Evolutionary conservation across 1,139 yeast genomes (phyloP).

Genomic region (Barnettozyma hawaiiensis): DNA sequence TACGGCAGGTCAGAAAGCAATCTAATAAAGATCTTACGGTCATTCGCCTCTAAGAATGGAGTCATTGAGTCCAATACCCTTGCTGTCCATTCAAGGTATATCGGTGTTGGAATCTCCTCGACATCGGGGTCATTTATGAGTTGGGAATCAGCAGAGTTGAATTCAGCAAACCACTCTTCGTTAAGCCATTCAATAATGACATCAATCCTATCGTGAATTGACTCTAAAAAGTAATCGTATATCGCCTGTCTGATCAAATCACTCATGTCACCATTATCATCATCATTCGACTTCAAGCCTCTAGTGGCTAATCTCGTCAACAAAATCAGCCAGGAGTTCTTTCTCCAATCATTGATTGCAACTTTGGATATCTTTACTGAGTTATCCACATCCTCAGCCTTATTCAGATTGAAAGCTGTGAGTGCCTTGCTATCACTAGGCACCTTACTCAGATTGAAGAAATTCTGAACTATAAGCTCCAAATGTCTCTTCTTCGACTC

Average conservation of each 20-base stretch:
- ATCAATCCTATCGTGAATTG: constrained; percentile 68
- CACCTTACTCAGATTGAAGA: constrained; percentile 36
- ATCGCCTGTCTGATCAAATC: constrained; percentile 64
- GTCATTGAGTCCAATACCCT: constrained; percentile 72
- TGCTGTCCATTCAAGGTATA: constrained; percentile 63
- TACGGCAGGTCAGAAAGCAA: constrained; percentile 84
- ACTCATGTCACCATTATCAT: constrained; percentile 39
- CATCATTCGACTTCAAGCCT: constrained; percentile 43
- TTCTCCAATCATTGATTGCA: constrained; percentile 59
- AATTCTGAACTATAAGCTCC: constrained; percentile 46
- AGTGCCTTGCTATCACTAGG: constrained; percentile 14
- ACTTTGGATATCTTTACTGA: constrained; percentile 43
- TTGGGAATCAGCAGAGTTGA: constrained; percentile 26
- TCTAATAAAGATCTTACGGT: constrained; percentile 74
- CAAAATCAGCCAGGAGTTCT: constrained; percentile 73
- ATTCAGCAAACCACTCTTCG: constrained; percentile 89
- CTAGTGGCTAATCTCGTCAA: constrained; percentile 75
- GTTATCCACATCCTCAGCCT: constrained; percentile 17
- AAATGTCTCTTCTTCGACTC: constrained; percentile 51
- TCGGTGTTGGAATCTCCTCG: constrained; percentile 36
- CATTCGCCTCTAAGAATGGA: constrained; percentile 76
- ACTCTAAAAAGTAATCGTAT: constrained; percentile 66
- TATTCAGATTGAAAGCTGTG: constrained; percentile 14
- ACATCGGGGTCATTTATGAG: constrained; percentile 23
- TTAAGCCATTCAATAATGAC: constrained; percentile 88